These are phyloP conservation scores for Rhizophagus clarus DNA, from an alignment of 192 early-diverging fungal genomes.

Conservation along the genomic window DNA sequence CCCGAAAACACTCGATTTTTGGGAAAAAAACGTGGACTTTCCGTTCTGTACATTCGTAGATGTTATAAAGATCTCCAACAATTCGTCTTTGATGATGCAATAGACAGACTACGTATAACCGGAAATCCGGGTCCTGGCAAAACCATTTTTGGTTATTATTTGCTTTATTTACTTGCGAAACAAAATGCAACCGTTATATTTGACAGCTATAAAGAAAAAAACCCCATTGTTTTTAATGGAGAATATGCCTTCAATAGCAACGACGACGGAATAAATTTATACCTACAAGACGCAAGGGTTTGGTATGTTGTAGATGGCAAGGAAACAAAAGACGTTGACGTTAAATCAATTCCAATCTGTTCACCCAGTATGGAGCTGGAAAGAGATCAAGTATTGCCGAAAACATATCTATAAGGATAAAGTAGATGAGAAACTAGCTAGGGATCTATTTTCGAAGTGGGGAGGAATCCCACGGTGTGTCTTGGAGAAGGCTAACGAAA, in stretches of 20 bases:
- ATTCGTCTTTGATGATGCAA: background rate
- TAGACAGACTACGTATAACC: background rate
- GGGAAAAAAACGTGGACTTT: background rate
- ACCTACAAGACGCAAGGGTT: background rate
- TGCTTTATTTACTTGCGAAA: background rate
- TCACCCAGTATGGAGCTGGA: background rate
- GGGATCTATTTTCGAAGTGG: no score
- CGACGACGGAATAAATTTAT: background rate
- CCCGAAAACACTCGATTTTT: background rate
- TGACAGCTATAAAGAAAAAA: background rate
- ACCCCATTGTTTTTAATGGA: background rate
- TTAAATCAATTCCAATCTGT: constrained; percentile 24
- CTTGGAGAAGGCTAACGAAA: no score
- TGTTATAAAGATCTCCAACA: background rate
- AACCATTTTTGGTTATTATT: constrained; percentile 17
- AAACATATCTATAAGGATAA: no score
- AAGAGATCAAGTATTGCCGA: no score
- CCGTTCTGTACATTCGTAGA: constrained; percentile 4
- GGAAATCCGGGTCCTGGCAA: constrained; percentile 13
- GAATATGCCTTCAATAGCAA: background rate
- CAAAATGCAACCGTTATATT: background rate
- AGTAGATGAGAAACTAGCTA: no score
- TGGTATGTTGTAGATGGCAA: constrained; percentile 25
- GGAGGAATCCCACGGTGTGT: no score
- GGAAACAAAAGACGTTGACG: background rate